These are phyloP conservation scores for Lecanicillium sp. DNA, from an alignment of 2,329 filamentous ascomycete genomes.

Conservation along the genomic window DNA sequence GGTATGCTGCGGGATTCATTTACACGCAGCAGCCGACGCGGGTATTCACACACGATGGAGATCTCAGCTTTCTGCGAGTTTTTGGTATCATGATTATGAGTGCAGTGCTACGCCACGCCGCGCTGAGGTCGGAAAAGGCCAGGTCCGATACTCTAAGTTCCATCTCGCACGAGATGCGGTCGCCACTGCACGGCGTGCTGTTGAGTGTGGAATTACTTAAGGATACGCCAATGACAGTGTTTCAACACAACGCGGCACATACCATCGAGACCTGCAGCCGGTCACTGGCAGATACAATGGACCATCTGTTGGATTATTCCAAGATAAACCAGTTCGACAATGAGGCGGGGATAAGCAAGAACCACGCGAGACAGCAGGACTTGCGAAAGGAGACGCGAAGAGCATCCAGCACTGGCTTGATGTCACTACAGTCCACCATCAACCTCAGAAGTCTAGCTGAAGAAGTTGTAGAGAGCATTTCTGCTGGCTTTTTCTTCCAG, in stretches of 20 bases:
- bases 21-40: slow-evolving; percentile 40
- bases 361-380: slow-evolving; percentile 19
- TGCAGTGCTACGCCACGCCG: slow-evolving; percentile 45
- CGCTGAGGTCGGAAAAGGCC: slow-evolving; percentile 35
- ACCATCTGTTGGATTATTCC: slow-evolving; percentile 42
- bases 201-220: slow-evolving; percentile 47
- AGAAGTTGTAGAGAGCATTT: slow-evolving; percentile 34
- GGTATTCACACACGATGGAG: slow-evolving; percentile 39
- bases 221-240: slow-evolving; percentile 41
- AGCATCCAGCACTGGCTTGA: neutral
- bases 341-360: too few species aligned
- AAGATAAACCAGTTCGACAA: slow-evolving; percentile 33
- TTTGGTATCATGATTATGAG: slow-evolving; percentile 49
- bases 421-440: neutral
- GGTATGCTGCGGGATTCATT: slow-evolving; percentile 44
- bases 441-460: slow-evolving; percentile 29
- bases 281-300: slow-evolving; percentile 43
- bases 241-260: slow-evolving; percentile 36
- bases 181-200: slow-evolving; percentile 55
- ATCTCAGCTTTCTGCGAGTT: slow-evolving; percentile 44
- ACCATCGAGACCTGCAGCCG: slow-evolving; percentile 42
- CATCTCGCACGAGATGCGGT: slow-evolving; percentile 56
- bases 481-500: slow-evolving; percentile 33
- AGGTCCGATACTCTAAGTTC: slow-evolving; percentile 55
- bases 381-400: neutral